phyloP scores from a whole-genome alignment of 768 basidiomycete species.

The Hemileccinum impolitum region DNA sequence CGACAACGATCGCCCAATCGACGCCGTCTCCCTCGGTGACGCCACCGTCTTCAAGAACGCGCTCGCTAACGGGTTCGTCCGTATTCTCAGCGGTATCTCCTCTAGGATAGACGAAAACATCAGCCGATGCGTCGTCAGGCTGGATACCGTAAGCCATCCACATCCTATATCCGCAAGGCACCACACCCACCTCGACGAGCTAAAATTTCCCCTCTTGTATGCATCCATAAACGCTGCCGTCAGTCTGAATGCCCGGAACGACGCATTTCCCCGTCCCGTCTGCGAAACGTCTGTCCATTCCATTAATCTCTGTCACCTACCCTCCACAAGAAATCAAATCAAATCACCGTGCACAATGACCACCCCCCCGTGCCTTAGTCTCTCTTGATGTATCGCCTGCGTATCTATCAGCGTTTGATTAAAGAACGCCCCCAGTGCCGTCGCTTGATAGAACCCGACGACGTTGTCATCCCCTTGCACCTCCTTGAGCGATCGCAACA shows the following conservation, averaged over 20 bases:
- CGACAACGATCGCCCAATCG: constrained; percentile 60
- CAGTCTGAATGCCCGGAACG: constrained; percentile 86
- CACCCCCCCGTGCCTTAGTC: constrained; percentile 80
- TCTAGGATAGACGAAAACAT: constrained; percentile 85
- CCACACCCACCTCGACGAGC: constrained; percentile 63
- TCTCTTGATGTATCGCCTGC: constrained; percentile 82
- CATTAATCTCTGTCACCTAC: constrained; percentile 4
- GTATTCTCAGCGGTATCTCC: constrained; percentile 81
- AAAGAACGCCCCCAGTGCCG: constrained; percentile 80
- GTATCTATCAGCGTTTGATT: constrained; percentile 78
- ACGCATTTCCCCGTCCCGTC: constrained; percentile 77
- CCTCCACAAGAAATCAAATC: constrained; percentile 7
- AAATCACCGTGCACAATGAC: constrained; percentile 78
- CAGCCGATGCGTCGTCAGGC: constrained; percentile 74
- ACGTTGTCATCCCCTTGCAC: constrained; percentile 89
- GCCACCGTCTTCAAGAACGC: constrained; percentile 72
- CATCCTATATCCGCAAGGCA: not conserved
- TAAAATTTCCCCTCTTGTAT: constrained; percentile 80
- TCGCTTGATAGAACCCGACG: constrained; percentile 93
- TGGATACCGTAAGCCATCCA: constrained; percentile 29
- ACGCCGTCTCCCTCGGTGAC: constrained; percentile 39
- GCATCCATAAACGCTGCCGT: constrained; percentile 79
- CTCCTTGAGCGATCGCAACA: constrained; percentile 86
- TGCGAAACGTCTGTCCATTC: constrained; percentile 64
- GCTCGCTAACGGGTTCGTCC: constrained; percentile 74